These are phyloP conservation scores for Curvularia sp. DNA, from an alignment of 2,329 filamentous ascomycete species.

Conservation along the genomic window DNA sequence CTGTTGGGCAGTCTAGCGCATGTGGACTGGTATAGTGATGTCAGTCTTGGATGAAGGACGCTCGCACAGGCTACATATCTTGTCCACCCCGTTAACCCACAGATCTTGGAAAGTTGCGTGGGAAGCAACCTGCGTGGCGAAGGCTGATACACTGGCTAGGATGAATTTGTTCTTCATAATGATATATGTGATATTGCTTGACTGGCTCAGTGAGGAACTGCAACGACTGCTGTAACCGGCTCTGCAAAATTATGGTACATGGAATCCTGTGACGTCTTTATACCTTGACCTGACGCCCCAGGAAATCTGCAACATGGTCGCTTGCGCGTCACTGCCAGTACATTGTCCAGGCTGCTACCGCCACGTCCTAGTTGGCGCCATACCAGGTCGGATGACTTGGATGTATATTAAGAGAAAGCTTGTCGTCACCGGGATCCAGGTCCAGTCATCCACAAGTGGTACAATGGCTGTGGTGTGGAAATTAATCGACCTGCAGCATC, in stretches of 20 bases:
- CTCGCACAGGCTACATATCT: conserved; percentile 23
- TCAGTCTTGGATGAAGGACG: conserved; percentile 8
- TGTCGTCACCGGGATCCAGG: conserved; percentile 15
- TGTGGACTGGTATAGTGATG: conserved; percentile 19
- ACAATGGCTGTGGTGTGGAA: conserved; percentile 10
- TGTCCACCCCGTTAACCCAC: conserved; percentile 43
- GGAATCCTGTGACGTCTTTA: conserved; percentile 2
- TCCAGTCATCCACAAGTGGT: conserved; percentile 5
- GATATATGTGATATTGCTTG: not conserved
- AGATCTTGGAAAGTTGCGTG: conserved; percentile 45
- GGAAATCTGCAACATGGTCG: not conserved
- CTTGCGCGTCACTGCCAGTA: conserved; percentile 1
- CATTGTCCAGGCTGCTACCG: conserved; percentile 1
- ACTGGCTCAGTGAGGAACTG: not conserved
- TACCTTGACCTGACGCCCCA: not conserved
- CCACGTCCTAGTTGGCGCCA: not conserved
- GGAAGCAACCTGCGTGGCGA: conserved; percentile 39
- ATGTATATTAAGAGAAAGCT: conserved; percentile 18
- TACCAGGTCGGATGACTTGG: conserved; percentile 15
- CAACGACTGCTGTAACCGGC: not conserved
- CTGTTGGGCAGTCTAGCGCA: conserved; percentile 38
- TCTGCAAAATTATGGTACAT: not conserved
- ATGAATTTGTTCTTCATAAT: conserved; percentile 13
- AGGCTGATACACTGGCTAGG: conserved; percentile 25
- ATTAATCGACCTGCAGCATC: conserved; percentile 9